A percentile compares a stretch with the other conserved stretches of the same genome.
These are phyloP conservation scores for Jatropha multifida DNA, from an alignment of 441 rosid genomes.

Conservation along the genomic window DNA sequence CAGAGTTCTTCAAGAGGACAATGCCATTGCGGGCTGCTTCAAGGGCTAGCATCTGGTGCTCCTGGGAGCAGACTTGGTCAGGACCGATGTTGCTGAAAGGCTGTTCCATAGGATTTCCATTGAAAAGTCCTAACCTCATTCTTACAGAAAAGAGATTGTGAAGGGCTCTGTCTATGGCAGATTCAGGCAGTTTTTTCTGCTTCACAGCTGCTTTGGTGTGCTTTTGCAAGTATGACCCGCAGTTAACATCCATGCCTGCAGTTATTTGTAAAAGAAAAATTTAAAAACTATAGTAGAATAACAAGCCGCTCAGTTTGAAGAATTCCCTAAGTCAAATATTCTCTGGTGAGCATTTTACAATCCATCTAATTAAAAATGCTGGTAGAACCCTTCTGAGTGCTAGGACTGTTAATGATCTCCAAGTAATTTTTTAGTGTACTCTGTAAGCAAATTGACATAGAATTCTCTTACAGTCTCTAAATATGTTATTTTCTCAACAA, in stretches of 20 bases:
- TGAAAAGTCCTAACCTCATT: slow-evolving; percentile 89
- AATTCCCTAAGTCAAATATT: background rate
- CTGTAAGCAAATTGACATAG: background rate
- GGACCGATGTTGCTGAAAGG: slow-evolving; percentile 63
- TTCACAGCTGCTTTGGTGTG: slow-evolving; percentile 67
- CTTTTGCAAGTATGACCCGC: slow-evolving; percentile 68
- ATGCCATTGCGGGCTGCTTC: slow-evolving; percentile 93
- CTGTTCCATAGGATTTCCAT: slow-evolving; percentile 63
- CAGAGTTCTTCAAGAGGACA: slow-evolving; percentile 74
- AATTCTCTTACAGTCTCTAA: background rate
- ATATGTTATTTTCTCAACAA: background rate
- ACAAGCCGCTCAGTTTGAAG: background rate
- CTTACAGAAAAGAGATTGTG: slow-evolving; percentile 65
- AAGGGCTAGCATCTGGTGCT: slow-evolving; percentile 83
- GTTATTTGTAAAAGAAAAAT: background rate
- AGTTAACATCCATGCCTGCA: slow-evolving; percentile 89
- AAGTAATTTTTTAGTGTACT: too few relatives aligned
- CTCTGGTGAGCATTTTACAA: background rate
- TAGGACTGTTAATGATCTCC: background rate
- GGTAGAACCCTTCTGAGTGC: background rate
- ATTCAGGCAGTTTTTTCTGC: slow-evolving; percentile 51
- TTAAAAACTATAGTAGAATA: background rate
- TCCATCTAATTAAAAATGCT: background rate
- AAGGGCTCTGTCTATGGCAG: slow-evolving; percentile 62
- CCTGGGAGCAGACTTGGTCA: slow-evolving; percentile 67